Evolutionary conservation across 148 eudicot genomes (phyloP).

Genomic region (Bassia scoparia): DNA sequence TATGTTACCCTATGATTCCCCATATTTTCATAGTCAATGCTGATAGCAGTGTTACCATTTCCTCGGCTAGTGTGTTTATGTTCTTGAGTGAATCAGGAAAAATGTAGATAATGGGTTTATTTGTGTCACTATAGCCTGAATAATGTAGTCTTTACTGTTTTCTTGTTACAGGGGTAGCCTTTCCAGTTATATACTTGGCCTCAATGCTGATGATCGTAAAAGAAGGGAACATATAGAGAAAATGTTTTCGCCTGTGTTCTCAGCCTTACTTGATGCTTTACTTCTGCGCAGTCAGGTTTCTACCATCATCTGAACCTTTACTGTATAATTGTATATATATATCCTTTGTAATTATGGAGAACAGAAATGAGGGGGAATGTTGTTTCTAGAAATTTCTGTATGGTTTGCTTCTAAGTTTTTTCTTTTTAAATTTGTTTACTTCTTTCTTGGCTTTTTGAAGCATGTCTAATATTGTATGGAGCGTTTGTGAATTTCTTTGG

Average conservation of each 20-base stretch:
- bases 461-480: neutral
- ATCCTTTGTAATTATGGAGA: neutral
- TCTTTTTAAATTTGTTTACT: neutral
- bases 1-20: neutral
- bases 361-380: neutral
- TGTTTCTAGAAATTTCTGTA: neutral
- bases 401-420: slow-evolving; percentile 1
- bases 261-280: slow-evolving; percentile 80
- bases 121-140: slow-evolving; percentile 10
- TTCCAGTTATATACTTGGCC: slow-evolving; percentile 64
- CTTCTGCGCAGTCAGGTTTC: slow-evolving; percentile 80
- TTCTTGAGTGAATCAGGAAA: slow-evolving; percentile 5
- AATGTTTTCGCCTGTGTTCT: slow-evolving; percentile 57
- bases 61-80: too few relatives aligned
- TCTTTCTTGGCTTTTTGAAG: neutral
- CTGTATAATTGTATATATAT: neutral
- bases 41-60: neutral
- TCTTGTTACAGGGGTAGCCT: slow-evolving; percentile 66
- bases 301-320: neutral
- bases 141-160: slow-evolving; percentile 6
- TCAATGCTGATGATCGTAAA: slow-evolving; percentile 41
- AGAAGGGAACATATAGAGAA: slow-evolving; percentile 47
- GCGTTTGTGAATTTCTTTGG: neutral
- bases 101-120: neutral
- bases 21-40: neutral